Evolutionary conservation across 345 rosid genomes (phyloP).

Genomic region (Populus euphratica): DNA sequence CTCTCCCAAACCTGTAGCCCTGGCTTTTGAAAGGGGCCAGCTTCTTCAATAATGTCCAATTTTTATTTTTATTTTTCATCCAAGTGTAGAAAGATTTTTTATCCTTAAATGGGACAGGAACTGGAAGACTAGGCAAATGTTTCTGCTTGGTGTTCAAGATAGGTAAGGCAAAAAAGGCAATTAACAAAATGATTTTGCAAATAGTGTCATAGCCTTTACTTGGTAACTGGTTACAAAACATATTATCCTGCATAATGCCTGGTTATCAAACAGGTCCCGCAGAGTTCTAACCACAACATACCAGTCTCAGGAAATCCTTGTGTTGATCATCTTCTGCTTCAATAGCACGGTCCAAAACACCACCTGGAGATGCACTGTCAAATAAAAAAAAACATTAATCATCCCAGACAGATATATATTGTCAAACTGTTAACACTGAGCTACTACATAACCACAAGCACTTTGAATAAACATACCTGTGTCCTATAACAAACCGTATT

Average conservation of each 20-base stretch:
- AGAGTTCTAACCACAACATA: slow-evolving; percentile 17
- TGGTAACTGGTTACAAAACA: background rate
- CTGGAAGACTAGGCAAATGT: background rate
- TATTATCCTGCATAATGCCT: background rate
- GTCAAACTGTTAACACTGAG: slow-evolving; percentile 5
- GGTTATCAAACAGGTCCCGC: background rate
- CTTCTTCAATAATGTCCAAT: background rate
- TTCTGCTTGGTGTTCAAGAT: background rate
- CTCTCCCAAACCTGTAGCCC: slow-evolving; percentile 1
- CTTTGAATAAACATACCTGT: slow-evolving; percentile 39
- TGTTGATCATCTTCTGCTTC: slow-evolving; percentile 69
- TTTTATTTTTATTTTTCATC: background rate
- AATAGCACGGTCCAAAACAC: slow-evolving; percentile 64
- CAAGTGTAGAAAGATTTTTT: background rate
- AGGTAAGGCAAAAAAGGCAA: background rate
- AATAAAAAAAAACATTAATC: slow-evolving; percentile 8
- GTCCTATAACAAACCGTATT: slow-evolving; percentile 61
- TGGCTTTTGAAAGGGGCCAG: background rate
- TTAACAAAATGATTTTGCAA: background rate
- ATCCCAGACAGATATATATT: background rate
- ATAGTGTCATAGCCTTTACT: background rate
- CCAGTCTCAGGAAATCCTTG: slow-evolving; percentile 67
- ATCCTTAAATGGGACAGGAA: background rate
- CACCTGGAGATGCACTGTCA: slow-evolving; percentile 57
- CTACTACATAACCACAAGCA: slow-evolving; percentile 4